These are phyloP conservation scores for Neonothopanus nambi DNA, from an alignment of 1,284 basidiomycete species.

Conservation along the genomic window DNA sequence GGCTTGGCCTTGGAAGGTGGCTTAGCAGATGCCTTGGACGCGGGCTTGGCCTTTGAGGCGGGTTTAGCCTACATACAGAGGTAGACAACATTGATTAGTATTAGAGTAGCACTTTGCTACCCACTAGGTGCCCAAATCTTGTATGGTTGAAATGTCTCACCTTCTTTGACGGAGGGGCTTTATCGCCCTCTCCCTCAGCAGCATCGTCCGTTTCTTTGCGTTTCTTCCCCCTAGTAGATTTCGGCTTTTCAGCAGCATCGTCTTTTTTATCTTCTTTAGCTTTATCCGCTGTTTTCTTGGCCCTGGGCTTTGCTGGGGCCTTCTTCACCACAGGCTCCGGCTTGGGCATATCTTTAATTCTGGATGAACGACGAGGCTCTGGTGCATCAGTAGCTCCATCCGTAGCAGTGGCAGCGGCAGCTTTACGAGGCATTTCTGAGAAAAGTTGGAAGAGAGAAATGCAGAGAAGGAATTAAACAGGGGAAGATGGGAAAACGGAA, in stretches of 20 bases:
- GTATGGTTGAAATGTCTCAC: slow-evolving; percentile 30
- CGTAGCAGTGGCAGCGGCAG: slow-evolving; percentile 46
- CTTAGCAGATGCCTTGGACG: slow-evolving; percentile 18
- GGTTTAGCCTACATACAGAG: not conserved
- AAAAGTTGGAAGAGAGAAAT: not conserved
- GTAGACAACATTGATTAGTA: slow-evolving; percentile 6
- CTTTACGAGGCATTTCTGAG: slow-evolving; percentile 66
- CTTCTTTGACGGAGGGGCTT: slow-evolving; percentile 53
- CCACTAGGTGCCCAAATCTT: too few species aligned
- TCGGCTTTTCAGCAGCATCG: slow-evolving; percentile 48
- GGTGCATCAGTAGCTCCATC: slow-evolving; percentile 33
- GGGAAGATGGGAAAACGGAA: slow-evolving; percentile 9
- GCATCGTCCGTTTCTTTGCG: slow-evolving; percentile 48
- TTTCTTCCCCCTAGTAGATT: slow-evolving; percentile 58
- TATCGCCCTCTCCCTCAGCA: slow-evolving; percentile 26
- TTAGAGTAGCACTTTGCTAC: not conserved
- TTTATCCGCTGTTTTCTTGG: slow-evolving; percentile 47
- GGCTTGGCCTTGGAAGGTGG: slow-evolving; percentile 31
- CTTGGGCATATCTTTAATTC: slow-evolving; percentile 73
- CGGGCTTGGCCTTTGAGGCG: slow-evolving; percentile 10
- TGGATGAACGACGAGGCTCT: slow-evolving; percentile 70
- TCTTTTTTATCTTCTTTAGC: slow-evolving; percentile 29
- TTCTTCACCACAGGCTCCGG: slow-evolving; percentile 54
- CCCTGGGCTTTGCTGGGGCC: slow-evolving; percentile 57
- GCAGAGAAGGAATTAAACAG: slow-evolving; percentile 1